Percentiles rank a stretch among this genome's conserved stretches.
These are phyloP conservation scores for Parasitella parasitica DNA, from an alignment of 371 early-diverging fungal genomes.

Conservation along the genomic window DNA sequence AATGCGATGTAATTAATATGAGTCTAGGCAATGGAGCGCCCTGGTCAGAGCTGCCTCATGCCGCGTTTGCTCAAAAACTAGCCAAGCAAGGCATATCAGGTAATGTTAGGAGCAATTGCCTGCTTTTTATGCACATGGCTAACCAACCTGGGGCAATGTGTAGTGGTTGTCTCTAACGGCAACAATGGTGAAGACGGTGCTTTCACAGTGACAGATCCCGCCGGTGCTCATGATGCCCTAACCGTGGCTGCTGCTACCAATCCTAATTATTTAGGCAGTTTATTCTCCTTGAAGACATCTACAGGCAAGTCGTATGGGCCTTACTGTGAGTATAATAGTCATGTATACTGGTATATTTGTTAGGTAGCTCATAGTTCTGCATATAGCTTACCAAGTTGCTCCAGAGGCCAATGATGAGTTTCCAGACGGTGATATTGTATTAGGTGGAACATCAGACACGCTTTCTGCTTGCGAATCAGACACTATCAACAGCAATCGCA, in stretches of 20 bases:
- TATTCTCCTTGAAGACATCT: constrained; percentile 16
- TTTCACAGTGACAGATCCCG: constrained; percentile 53
- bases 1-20: constrained; percentile 65
- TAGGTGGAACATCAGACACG: constrained; percentile 1
- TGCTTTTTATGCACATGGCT: constrained; percentile 33
- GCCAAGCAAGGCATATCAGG: constrained; percentile 30
- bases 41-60: constrained; percentile 48
- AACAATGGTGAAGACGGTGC: constrained; percentile 63
- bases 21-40: constrained; percentile 67
- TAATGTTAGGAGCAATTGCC: constrained; percentile 38
- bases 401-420: constrained; percentile 5
- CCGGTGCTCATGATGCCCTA: constrained; percentile 46
- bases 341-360: neutral
- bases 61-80: constrained; percentile 55
- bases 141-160: constrained; percentile 48
- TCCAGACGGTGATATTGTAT: constrained; percentile 5
- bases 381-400: constrained; percentile 5
- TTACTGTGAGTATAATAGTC: constrained; percentile 1
- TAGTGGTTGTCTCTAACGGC: constrained; percentile 63
- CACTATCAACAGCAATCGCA: neutral
- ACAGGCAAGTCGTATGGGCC: neutral
- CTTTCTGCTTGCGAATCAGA: constrained; percentile 18
- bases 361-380: neutral
- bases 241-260: constrained; percentile 66
- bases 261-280: constrained; percentile 19